Base-by-base conservation (phyloP, 176 grass and related monocot genomes). In the Thinopyrum elongatum region DNA sequence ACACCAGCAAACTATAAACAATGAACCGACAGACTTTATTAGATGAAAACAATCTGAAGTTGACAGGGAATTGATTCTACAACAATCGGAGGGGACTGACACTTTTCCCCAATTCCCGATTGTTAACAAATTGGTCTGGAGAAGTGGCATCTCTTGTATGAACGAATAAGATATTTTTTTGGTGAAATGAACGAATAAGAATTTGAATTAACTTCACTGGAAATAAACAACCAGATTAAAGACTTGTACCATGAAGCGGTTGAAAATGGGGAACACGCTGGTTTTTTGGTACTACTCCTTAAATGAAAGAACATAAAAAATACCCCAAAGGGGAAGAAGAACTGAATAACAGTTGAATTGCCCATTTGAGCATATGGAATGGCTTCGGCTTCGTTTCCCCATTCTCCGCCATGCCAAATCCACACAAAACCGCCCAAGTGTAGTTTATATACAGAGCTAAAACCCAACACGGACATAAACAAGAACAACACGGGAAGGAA, bases 1-100 rank as follows among this genome's bases (percentile, higher is more conserved):
- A 75, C 35, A 86, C 82, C 35, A 59, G 67, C 36, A 90, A 86
- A 77, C 31, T 42, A 22, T 84, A 86, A 79, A 70, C 26, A 80
- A 91, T 51, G 3, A 80, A 47, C 17, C 46, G 13, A 36, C 19
- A 61, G 75, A 23, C 49, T 74, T 64, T 73, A 13, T 53, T 82
- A 11, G 58, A 34, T 55, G 17, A 83, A 59, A 62, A 85, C 64
- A 46, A 84, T 80, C 66, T 51, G 47, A 87, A 80, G 58, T 10
- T 80, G 59, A 83, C 7, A 25, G 65, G 19, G 33, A 34, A 74
- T 23, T 74, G 58, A 30, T 74, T 79, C 26, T 74, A 36, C 59
- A 83, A 34, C 26, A 87, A 66, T n/a, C 66, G 74, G 47, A 23
- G 77, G 27, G 59, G 69, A 3, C 13, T n/a, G 12, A 61, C 31